These are phyloP conservation scores for Brachypodium distachyon DNA, from an alignment of 202 grass and related monocot species.

Conservation along the genomic window DNA sequence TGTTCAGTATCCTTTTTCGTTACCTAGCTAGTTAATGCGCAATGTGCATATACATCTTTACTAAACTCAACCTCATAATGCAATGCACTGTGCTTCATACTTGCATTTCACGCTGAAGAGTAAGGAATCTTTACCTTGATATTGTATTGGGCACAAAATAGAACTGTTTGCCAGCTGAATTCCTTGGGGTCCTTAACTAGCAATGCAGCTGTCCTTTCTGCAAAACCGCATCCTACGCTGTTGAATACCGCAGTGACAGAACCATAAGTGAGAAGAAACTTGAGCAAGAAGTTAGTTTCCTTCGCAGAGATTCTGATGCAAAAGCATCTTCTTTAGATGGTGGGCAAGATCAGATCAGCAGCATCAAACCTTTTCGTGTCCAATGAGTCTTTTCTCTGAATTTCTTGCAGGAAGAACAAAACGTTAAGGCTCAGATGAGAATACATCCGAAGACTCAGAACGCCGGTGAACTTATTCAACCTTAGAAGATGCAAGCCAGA, in stretches of 20 bases:
- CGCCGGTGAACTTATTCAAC: background rate
- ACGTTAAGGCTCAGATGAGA: constrained; percentile 26
- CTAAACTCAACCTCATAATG: background rate
- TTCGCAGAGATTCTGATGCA: background rate
- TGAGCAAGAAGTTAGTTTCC: constrained; percentile 29
- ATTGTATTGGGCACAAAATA: background rate
- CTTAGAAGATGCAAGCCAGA: background rate
- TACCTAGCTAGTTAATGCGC: background rate
- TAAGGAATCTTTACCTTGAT: background rate
- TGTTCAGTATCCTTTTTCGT: constrained; percentile 59
- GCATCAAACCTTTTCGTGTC: background rate
- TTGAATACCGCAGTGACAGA: constrained; percentile 43
- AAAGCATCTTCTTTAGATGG: too few relatives aligned
- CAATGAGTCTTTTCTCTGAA: background rate
- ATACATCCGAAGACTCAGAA: constrained; percentile 7
- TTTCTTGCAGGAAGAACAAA: constrained; percentile 35
- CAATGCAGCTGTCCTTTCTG: constrained; percentile 66
- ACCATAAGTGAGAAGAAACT: constrained; percentile 32
- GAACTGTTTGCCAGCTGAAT: background rate
- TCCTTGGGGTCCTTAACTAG: constrained; percentile 26
- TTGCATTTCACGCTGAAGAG: background rate
- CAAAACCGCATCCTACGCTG: constrained; percentile 54
- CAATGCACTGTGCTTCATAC: background rate
- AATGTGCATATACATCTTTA: background rate
- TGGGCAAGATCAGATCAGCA: too few relatives aligned